phyloP scores from a whole-genome alignment of 2,329 filamentous ascomycete genomes.

The Capronia epimyces region DNA sequence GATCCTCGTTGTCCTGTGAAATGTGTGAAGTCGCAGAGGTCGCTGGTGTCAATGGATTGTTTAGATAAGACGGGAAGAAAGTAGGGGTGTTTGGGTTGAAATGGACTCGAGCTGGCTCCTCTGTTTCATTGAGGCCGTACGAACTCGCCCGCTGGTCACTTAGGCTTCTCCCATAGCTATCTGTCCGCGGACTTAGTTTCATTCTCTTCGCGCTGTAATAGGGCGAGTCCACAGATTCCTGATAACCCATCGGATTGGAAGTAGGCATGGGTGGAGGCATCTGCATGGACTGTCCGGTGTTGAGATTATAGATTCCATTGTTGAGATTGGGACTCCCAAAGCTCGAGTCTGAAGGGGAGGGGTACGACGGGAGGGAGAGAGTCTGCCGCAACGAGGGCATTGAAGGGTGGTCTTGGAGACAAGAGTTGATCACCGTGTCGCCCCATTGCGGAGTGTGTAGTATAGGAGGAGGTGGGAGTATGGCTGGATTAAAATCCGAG shows the following conservation, averaged over 20 bases:
- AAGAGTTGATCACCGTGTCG: slow-evolving; percentile 9
- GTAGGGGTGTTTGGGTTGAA: slow-evolving; percentile 26
- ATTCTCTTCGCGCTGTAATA: slow-evolving; percentile 28
- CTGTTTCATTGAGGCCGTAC: slow-evolving; percentile 23
- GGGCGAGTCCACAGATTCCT: slow-evolving; percentile 24
- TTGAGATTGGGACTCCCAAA: slow-evolving; percentile 25
- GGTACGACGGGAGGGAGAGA: slow-evolving; percentile 18
- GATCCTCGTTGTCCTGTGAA: slow-evolving; percentile 38
- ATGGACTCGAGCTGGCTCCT: slow-evolving; percentile 23
- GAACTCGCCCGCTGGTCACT: slow-evolving; percentile 21
- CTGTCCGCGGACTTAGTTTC: slow-evolving; percentile 26
- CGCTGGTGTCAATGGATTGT: slow-evolving; percentile 40
- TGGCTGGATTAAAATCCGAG: slow-evolving; percentile 15
- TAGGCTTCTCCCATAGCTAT: slow-evolving; percentile 17
- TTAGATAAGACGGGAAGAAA: slow-evolving; percentile 29
- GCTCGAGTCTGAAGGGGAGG: slow-evolving; percentile 28
- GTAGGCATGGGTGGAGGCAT: slow-evolving; percentile 30
- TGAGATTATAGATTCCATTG: slow-evolving; percentile 20
- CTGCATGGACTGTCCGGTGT: slow-evolving; percentile 13
- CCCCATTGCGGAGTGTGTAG: slow-evolving; percentile 26
- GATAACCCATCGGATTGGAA: slow-evolving; percentile 23
- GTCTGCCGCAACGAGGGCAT: slow-evolving; percentile 11
- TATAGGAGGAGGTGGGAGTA: slow-evolving; percentile 24
- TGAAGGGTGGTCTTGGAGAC: slow-evolving; percentile 2
- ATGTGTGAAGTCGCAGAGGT: slow-evolving; percentile 34